Conservation (phyloP, 2,329 filamentous ascomycete genomes). For the Lecanicillium sp. region DNA sequence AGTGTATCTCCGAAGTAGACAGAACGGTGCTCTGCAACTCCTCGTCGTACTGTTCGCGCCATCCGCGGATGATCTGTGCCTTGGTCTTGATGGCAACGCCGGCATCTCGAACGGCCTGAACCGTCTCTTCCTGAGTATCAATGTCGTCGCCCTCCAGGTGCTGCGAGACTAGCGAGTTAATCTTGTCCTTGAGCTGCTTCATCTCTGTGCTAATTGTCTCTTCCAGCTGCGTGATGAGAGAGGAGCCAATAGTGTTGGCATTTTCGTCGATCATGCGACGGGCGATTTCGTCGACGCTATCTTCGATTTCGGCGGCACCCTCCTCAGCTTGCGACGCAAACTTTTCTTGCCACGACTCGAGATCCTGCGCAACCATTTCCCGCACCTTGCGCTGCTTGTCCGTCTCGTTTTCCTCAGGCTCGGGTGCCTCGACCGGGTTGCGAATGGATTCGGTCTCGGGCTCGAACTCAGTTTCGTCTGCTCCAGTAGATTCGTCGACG, state of each 20-base stretch:
- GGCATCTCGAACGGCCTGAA: constrained; percentile 53
- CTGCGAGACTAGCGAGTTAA: constrained; percentile 57
- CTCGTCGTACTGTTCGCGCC: constrained; percentile 66
- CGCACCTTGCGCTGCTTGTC: constrained; percentile 53
- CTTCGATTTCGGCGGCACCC: constrained; percentile 67
- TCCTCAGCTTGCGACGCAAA: constrained; percentile 82
- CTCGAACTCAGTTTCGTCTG: constrained; percentile 13
- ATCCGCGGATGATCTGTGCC: constrained; percentile 69
- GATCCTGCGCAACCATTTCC: constrained; percentile 68
- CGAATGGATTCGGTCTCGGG: constrained; percentile 17
- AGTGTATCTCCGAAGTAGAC: constrained; percentile 69
- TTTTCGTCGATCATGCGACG: constrained; percentile 54
- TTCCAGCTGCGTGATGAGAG: constrained; percentile 63
- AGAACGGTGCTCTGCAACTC: constrained; percentile 64
- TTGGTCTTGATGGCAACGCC: constrained; percentile 69
- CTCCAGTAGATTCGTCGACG: constrained; percentile 12
- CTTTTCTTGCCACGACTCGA: constrained; percentile 81
- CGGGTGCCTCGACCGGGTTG: constrained; percentile 37
- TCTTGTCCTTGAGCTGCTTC: constrained; percentile 58
- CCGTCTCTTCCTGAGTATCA: constrained; percentile 37
- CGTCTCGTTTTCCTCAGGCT: constrained; percentile 42
- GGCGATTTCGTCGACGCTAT: constrained; percentile 54
- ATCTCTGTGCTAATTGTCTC: constrained; percentile 60
- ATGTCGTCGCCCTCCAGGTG: constrained; percentile 41
- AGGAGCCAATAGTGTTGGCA: constrained; percentile 58